Evolutionary conservation across 1,139 yeast genomes (phyloP).

Genomic region (Arxiozyma bovina): DNA sequence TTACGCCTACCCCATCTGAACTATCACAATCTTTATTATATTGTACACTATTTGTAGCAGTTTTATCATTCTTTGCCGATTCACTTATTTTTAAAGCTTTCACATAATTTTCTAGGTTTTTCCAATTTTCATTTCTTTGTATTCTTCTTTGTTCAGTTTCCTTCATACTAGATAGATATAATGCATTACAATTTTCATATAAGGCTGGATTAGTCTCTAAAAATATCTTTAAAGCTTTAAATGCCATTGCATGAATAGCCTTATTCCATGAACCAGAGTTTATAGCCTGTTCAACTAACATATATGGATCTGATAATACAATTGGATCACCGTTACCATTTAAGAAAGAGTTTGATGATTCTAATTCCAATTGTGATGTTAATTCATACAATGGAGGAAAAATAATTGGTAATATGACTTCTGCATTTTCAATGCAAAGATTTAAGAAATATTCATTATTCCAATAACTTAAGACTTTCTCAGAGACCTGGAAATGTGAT

Average conservation of each 20-base stretch:
- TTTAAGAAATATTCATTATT: slow-evolving; percentile 89
- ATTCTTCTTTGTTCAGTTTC: slow-evolving; percentile 31
- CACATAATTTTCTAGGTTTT: slow-evolving; percentile 58
- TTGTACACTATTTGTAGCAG: background rate
- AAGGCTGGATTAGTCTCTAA: slow-evolving; percentile 89
- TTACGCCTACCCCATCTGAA: background rate
- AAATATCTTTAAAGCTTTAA: slow-evolving; percentile 82
- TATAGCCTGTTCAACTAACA: slow-evolving; percentile 33
- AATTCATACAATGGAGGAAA: slow-evolving; percentile 86
- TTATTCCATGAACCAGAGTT: slow-evolving; percentile 64
- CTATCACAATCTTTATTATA: background rate
- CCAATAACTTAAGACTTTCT: slow-evolving; percentile 90
- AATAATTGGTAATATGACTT: slow-evolving; percentile 83
- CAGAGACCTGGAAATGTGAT: slow-evolving; percentile 96
- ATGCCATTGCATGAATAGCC: slow-evolving; percentile 84
- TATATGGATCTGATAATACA: slow-evolving; percentile 28
- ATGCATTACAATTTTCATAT: slow-evolving; percentile 83
- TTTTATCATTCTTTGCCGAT: background rate
- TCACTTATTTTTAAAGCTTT: slow-evolving; percentile 30
- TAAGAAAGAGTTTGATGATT: slow-evolving; percentile 16
- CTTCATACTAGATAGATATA: slow-evolving; percentile 46
- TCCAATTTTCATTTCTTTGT: slow-evolving; percentile 69
- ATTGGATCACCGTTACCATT: slow-evolving; percentile 4
- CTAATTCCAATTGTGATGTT: slow-evolving; percentile 44
- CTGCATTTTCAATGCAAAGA: slow-evolving; percentile 82